Conservation (phyloP, 139 green algal genomes). For the Pseudopediastrum boryanum region DNA sequence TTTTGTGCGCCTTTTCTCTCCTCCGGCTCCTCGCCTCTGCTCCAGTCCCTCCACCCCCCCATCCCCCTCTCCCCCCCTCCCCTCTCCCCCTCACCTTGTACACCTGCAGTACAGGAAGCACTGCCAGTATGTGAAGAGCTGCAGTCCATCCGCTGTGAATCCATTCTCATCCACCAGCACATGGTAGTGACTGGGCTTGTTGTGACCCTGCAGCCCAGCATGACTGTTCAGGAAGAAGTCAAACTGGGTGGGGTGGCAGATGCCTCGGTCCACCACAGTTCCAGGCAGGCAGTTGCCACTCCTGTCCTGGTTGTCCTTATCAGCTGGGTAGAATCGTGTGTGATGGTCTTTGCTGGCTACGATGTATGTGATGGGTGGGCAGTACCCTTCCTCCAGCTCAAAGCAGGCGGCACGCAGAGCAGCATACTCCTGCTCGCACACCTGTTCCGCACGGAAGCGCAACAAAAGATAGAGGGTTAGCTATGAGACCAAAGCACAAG, state of each 20-base stretch:
- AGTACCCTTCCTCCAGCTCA: conserved; percentile 60
- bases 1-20: neutral
- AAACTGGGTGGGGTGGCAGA: conserved; percentile 65
- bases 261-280: conserved; percentile 74
- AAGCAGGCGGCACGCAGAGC: conserved; percentile 45
- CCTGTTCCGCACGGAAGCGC: no score
- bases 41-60: neutral
- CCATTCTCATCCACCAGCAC: conserved; percentile 87
- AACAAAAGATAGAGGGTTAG: no score
- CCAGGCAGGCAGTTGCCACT: conserved; percentile 68
- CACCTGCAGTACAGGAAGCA: conserved; percentile 87
- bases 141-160: conserved; percentile 78
- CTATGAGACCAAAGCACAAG: no score
- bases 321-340: conserved; percentile 62
- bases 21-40: neutral
- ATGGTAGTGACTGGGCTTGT: conserved; percentile 77
- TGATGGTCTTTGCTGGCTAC: conserved; percentile 83
- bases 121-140: conserved; percentile 87
- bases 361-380: conserved; percentile 82
- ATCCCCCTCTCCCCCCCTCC: neutral
- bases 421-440: conserved; percentile 21
- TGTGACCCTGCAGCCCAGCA: conserved; percentile 80
- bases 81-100: conserved; percentile 46
- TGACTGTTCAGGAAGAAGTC: conserved; percentile 93
- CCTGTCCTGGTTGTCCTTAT: conserved; percentile 17